Evolutionary conservation across 345 rosid genomes (phyloP).

Genomic region (Salix brachista): DNA sequence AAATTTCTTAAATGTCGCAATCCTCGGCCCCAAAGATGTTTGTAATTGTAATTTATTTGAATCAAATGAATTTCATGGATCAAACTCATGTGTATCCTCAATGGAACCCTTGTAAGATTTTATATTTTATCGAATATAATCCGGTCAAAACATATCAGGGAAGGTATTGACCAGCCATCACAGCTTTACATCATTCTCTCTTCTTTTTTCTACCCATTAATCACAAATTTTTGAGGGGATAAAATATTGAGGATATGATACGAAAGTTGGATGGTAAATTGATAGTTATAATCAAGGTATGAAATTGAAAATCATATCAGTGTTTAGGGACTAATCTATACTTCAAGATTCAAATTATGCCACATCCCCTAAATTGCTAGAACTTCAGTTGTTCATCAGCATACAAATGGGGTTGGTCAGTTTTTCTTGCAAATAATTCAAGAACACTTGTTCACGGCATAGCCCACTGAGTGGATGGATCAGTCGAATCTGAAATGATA

Average conservation of each 20-base stretch:
- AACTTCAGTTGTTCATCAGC: background rate
- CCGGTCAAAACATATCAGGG: too few relatives aligned
- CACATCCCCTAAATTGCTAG: background rate
- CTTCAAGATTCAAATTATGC: too few relatives aligned
- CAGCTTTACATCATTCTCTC: background rate
- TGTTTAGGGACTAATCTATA: too few relatives aligned
- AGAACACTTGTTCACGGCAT: background rate
- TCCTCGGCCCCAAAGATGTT: background rate
- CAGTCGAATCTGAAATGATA: background rate
- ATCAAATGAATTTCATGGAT: background rate
- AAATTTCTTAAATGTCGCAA: background rate
- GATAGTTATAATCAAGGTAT: too few relatives aligned
- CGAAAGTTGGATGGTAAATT: too few relatives aligned
- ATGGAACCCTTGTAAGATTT: too few relatives aligned
- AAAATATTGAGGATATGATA: background rate
- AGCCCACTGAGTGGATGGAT: background rate
- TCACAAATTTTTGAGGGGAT: background rate
- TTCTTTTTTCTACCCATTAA: background rate
- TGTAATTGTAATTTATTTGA: background rate
- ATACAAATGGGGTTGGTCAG: background rate
- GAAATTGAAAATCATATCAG: too few relatives aligned
- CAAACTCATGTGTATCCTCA: background rate
- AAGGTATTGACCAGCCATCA: background rate
- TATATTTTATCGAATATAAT: too few relatives aligned
- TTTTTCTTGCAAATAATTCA: background rate